Evolutionary conservation across 306 rosid species (phyloP).

Genomic region (Oxytropis ochrocephala): DNA sequence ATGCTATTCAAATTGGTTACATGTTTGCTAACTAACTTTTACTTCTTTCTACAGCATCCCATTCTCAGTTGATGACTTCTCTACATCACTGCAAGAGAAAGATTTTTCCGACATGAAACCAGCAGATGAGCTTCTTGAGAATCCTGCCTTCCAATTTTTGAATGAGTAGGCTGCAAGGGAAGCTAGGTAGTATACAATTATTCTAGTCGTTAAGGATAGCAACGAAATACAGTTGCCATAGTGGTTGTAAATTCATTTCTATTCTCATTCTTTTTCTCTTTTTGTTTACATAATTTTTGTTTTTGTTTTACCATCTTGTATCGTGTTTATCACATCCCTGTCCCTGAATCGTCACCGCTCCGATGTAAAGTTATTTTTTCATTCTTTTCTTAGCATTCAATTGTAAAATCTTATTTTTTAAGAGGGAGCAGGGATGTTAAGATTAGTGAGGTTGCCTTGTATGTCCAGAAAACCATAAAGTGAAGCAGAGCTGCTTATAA

Average conservation of each 20-base stretch:
- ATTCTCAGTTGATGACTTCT: slow-evolving; percentile 95
- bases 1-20: not conserved
- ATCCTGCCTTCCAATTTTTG: slow-evolving; percentile 90
- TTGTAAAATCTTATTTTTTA: slow-evolving; percentile 42
- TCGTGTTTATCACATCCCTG: slow-evolving; percentile 29
- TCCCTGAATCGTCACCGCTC: slow-evolving; percentile 38
- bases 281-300: not conserved
- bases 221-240: slow-evolving; percentile 30
- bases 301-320: not conserved
- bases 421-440: slow-evolving; percentile 42
- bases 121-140: slow-evolving; percentile 79
- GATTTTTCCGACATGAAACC: slow-evolving; percentile 82
- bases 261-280: slow-evolving; percentile 13
- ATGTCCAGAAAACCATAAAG: slow-evolving; percentile 25
- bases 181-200: slow-evolving; percentile 26
- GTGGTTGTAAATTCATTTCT: slow-evolving; percentile 52
- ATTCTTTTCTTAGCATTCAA: slow-evolving; percentile 70
- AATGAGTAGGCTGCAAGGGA: slow-evolving; percentile 60
- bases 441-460: slow-evolving; percentile 31
- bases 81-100: slow-evolving; percentile 74
- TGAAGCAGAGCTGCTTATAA: slow-evolving; percentile 18
- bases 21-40: not conserved
- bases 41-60: slow-evolving; percentile 64
- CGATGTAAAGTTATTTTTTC: slow-evolving; percentile 58
- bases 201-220: slow-evolving; percentile 30